phyloP scores from a whole-genome alignment of 2,329 filamentous ascomycete genomes.

The Sclerotinia glacialis region DNA sequence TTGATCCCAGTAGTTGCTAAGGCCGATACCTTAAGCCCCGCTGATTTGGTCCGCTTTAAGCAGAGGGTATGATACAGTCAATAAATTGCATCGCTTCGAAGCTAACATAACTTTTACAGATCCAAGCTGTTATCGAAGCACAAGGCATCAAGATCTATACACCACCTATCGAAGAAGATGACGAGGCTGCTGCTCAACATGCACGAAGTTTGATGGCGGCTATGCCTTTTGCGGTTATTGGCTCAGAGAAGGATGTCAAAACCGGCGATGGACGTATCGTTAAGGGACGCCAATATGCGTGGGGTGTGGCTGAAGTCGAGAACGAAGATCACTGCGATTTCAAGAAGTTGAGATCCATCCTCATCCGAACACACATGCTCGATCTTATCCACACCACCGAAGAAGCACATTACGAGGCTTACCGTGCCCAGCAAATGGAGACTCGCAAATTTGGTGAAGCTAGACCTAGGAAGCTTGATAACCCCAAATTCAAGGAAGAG shows the following conservation, averaged over 20 bases:
- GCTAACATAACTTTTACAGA: constrained; percentile 53
- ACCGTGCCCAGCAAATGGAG: constrained; percentile 99
- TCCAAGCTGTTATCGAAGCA: constrained; percentile 91
- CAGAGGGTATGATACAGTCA: constrained; percentile 64
- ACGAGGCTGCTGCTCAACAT: constrained; percentile 92
- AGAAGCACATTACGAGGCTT: constrained; percentile 98
- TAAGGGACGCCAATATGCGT: constrained; percentile 98
- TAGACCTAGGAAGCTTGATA: constrained; percentile 94
- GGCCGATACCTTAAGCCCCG: constrained; percentile 93
- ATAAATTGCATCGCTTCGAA: constrained; percentile 13
- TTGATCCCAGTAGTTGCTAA: constrained; percentile 98
- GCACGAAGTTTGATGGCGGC: constrained; percentile 91
- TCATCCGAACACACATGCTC: constrained; percentile 99
- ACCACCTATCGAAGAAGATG: constrained; percentile 95
- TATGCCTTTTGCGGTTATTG: constrained; percentile 98
- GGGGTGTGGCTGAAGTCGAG: constrained; percentile 99
- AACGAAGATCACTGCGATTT: constrained; percentile 99
- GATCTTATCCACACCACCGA: constrained; percentile 99
- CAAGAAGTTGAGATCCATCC: constrained; percentile 98
- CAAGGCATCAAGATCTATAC: constrained; percentile 99
- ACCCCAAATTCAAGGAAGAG: constrained; percentile 99
- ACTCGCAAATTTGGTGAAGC: constrained; percentile 99
- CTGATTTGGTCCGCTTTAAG: constrained; percentile 92
- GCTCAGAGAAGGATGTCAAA: constrained; percentile 98
- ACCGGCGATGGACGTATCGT: constrained; percentile 93